Evolutionary conservation across 352 stramenopile species (phyloP), one percentile per base, ranked within the genome.

Genomic region (Phytophthora pseudosyringae): DNA sequence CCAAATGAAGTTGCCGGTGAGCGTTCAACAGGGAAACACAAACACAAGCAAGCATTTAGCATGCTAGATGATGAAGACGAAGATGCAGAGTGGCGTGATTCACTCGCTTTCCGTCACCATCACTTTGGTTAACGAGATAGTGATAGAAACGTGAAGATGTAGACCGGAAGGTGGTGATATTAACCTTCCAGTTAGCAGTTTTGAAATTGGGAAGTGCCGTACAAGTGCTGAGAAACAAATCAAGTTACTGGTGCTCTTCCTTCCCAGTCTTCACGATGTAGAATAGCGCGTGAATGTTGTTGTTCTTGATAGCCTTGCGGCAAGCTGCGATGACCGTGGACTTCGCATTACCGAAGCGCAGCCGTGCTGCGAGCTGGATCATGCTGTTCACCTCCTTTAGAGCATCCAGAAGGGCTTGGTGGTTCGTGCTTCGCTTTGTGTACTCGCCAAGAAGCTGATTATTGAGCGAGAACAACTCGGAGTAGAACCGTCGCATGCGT

Each of bases 381-480:
- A 95, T 96, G 45, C 77, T 82, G 65, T 98, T 98, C 10, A 98
- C 89, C 18, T 98, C 84, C 51, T 98, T 97, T 3, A 98, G 75
- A 32, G 87, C 80, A 28, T 91, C 85, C n/a, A 98, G 67, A 38
- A 98, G 76, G 28, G 84, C 88, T 48, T 97, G 73, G 57, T 98
- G 92, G 62, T 97, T 98, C 5, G 86, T 97, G 46, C 84, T 94
- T 45, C 94, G 84, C 73, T 98, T 98, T 6, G 81, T 94, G 76
- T 98, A 97, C 75, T 97, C 93, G 26, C 88, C 89, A 31, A 98
- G 59, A 29, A 98, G 76, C 59, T 97, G 79, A 55, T 93, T 92
- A 78, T 98, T 98, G 25, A 98, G 75, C 21, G 79, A 86, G 57
- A 95, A 95, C 40, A 98, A 77, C 61, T 97, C 89, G n/a, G 83